Evolutionary conservation across 2,329 filamentous ascomycete species (phyloP).

Genomic region (Colletotrichum lupini): DNA sequence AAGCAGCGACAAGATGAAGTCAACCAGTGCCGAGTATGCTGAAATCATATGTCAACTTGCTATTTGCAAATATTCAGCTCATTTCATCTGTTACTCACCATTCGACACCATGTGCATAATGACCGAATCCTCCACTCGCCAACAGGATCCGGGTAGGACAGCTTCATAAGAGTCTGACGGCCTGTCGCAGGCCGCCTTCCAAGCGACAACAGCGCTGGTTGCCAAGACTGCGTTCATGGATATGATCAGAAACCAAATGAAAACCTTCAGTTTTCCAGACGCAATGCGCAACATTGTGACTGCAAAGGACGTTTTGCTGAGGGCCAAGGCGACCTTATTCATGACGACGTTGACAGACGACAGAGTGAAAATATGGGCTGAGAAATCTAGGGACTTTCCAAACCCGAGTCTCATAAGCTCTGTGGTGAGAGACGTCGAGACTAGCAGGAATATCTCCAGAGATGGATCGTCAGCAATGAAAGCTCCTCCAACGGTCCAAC

Average conservation of each 20-base stretch:
- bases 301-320: slow-evolving; percentile 45
- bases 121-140: slow-evolving; percentile 4
- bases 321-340: slow-evolving; percentile 18
- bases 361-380: slow-evolving; percentile 12
- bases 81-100: background rate
- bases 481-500: background rate
- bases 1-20: slow-evolving; percentile 31
- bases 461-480: background rate
- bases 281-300: slow-evolving; percentile 43
- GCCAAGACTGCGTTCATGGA: slow-evolving; percentile 36
- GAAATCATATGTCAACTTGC: background rate
- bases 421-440: slow-evolving; percentile 19
- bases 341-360: slow-evolving; percentile 22
- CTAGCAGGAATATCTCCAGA: slow-evolving; percentile 12
- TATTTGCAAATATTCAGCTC: too few species aligned
- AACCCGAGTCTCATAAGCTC: slow-evolving; percentile 32
- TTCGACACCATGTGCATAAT: slow-evolving; percentile 24
- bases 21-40: slow-evolving; percentile 26
- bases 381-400: slow-evolving; percentile 17
- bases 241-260: slow-evolving; percentile 42
- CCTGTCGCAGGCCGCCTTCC: slow-evolving; percentile 18
- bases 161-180: slow-evolving; percentile 6
- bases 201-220: background rate
- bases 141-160: slow-evolving; percentile 6
- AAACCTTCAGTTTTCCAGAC: slow-evolving; percentile 30